Base-by-base conservation (phyloP, 2,329 filamentous ascomycete genomes). In the Coniochaeta ligniaria region DNA sequence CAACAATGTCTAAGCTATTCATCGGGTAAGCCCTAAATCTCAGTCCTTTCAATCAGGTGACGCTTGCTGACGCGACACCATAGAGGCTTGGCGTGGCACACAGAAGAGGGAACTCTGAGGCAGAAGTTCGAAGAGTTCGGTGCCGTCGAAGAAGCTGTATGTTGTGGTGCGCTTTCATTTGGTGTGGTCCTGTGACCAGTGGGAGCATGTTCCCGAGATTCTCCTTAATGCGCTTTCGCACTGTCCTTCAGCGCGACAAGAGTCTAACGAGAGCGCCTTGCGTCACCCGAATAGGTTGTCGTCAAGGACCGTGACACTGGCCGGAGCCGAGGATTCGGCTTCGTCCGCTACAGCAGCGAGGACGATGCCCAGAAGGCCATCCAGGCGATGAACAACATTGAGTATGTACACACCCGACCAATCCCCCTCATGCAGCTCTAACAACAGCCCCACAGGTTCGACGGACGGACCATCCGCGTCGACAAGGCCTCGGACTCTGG, bases 21-120 rank as follows among this genome's bases (percentile, higher is more conserved):
- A 91, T 96, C 75, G 92, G 92, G 92, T 96, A 83, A 80, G 54
- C 33, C 17, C 54, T 56, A 17, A 33, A n/a, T 58, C 5, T 58
- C 24, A 22, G 14, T 52, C 24, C 38, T 31, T 41, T 6, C 12
- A 5, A 5, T 58, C 56, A 43, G 38, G 22, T 31, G 22, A 31
- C 20, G 12, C 35, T 43, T 58, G 38, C 38, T 58, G 33, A 58
- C 38, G 11, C 56, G 17, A 24, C 22, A 14, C 36, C 58, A 16
- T 17, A 96, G 94, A 73, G 95, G 95, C 83, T 92, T 99, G 68
- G 92, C 95, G 71, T 99, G 95, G 95, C 93, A 97, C 80, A 99
- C 95, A 66, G 92, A 96, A 76, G 94, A 98, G 78, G 78, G 79
- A 52, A 92, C 91, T 67, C 82, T 99, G 66, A 89, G 91, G 72